Conservation (phyloP, 208 protist genomes). For the Herpetomonas tarakana region DNA sequence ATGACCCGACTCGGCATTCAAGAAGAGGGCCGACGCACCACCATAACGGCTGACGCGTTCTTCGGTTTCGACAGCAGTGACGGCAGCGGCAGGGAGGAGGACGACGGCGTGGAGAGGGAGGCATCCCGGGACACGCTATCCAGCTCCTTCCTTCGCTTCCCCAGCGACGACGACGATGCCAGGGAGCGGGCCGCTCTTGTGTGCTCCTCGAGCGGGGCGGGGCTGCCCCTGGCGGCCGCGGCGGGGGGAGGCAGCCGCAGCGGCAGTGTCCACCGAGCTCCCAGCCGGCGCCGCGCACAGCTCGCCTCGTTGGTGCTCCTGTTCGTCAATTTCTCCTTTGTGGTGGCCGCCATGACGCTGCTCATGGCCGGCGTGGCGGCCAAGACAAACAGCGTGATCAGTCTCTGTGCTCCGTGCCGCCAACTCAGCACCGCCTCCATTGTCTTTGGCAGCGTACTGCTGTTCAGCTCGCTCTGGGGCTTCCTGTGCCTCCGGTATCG, state of each 20-base stretch:
- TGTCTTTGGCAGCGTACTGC: not conserved
- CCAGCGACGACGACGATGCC: not conserved
- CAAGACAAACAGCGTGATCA: not conserved
- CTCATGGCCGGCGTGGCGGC: not conserved
- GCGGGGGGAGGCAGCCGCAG: too few relatives aligned
- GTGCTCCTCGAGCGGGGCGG: too few relatives aligned
- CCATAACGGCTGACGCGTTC: too few relatives aligned
- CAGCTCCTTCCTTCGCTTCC: not conserved
- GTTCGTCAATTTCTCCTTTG: constrained; percentile 2
- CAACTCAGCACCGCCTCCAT: not conserved
- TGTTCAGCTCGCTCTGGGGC: constrained; percentile 9
- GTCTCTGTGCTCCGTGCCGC: not conserved
- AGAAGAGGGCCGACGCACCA: too few relatives aligned
- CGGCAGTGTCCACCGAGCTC: too few relatives aligned
- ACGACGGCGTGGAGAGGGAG: not conserved
- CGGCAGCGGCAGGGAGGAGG: too few relatives aligned
- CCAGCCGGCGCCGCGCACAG: not conserved
- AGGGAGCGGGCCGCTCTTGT: not conserved
- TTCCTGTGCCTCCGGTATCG: constrained; percentile 32
- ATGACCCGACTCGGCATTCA: not conserved
- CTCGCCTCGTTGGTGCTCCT: not conserved
- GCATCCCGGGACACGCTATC: not conserved
- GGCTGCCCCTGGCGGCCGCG: too few relatives aligned
- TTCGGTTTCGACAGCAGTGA: too few relatives aligned
- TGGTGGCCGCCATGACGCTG: not conserved